Conservation (phyloP, 2,329 filamentous ascomycete genomes). For the Beauveria caledonica region DNA sequence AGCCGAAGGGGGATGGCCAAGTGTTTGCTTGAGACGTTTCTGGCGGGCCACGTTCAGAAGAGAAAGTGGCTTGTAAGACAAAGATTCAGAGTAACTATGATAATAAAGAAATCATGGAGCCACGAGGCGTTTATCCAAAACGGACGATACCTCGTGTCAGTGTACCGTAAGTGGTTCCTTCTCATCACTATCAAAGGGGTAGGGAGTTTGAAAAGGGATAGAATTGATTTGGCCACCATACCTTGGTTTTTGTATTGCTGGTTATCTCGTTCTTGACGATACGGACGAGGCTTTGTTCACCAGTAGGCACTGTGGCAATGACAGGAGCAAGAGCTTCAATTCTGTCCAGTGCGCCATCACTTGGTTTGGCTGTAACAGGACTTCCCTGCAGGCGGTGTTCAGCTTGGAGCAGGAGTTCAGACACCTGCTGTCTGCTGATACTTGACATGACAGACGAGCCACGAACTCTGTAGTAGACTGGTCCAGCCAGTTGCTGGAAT, state of each 20-base stretch:
- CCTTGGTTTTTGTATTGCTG: conserved; percentile 18
- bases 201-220: neutral
- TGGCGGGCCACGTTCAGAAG: neutral
- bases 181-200: conserved; percentile 27
- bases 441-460: conserved; percentile 17
- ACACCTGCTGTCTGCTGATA: conserved; percentile 23
- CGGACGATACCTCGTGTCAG: conserved; percentile 32
- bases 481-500: conserved; percentile 10
- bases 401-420: conserved; percentile 25
- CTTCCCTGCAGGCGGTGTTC: conserved; percentile 23
- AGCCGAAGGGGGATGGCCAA: neutral
- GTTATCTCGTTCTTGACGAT: conserved; percentile 2
- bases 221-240: conserved; percentile 12
- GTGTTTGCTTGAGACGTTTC: neutral
- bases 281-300: conserved; percentile 2
- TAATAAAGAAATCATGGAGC: conserved; percentile 44
- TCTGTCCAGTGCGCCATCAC: neutral
- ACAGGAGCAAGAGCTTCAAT: conserved; percentile 13
- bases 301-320: conserved; percentile 12
- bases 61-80: conserved; percentile 11
- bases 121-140: conserved; percentile 47
- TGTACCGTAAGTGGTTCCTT: conserved; percentile 27
- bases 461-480: neutral
- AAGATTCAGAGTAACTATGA: conserved; percentile 68
- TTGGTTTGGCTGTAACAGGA: neutral